Evolutionary conservation across 2,329 filamentous ascomycete species (phyloP).

Genomic region (Microcyclosporella mali): DNA sequence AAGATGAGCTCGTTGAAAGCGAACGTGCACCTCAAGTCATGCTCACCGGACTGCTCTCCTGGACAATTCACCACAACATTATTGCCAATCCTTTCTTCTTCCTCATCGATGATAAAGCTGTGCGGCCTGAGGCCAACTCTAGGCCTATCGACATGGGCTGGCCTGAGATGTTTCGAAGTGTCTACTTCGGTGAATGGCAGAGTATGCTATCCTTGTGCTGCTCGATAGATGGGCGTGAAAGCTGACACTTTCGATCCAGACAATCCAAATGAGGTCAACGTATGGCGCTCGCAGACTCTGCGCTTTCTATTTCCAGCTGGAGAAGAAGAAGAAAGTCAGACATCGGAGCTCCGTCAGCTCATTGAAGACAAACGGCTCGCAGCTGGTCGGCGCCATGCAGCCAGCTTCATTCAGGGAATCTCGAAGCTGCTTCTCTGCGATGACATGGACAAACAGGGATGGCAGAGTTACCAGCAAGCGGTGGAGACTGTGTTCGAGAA

Average conservation of each 20-base stretch:
- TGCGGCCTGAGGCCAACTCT: background rate
- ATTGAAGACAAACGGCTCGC: too few relatives aligned
- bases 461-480: conserved; percentile 1
- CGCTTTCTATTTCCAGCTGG: background rate
- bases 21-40: background rate
- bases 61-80: conserved; percentile 1
- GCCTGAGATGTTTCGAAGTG: background rate
- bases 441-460: too few relatives aligned
- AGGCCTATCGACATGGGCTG: background rate
- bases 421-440: too few relatives aligned
- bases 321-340: background rate
- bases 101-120: background rate
- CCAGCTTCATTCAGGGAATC: too few relatives aligned
- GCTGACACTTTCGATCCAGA: conserved; percentile 3
- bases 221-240: background rate
- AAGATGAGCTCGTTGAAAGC: too few relatives aligned
- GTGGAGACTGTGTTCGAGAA: conserved; percentile 1
- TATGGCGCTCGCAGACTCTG: conserved; percentile 9
- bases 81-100: conserved; percentile 9
- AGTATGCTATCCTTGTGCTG: background rate
- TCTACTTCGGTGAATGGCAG: background rate
- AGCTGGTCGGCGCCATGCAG: too few relatives aligned
- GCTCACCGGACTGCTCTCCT: conserved; percentile 6
- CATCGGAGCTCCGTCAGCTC: too few relatives aligned
- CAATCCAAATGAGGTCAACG: conserved; percentile 2